Percentiles rank a stretch among this genome's conserved stretches.
Conservation (phyloP, 805 yeast species). For the Cyberlindnera subsufficiens region DNA sequence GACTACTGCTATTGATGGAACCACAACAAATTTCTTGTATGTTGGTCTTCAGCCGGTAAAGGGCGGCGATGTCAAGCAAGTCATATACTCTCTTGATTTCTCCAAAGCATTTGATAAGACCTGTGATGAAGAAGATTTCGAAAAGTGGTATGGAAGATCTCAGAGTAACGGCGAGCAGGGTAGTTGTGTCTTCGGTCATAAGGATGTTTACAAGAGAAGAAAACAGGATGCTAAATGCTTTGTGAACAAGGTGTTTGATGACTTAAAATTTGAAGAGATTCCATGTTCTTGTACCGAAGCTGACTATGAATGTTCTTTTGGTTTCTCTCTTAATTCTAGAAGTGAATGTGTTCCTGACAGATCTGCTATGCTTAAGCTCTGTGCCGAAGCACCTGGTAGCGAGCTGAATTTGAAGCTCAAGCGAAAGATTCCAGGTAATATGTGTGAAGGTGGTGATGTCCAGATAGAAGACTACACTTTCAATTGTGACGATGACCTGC, state of each 20-base stretch:
- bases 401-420: slow-evolving; percentile 10
- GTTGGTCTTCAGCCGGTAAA: slow-evolving; percentile 31
- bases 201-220: slow-evolving; percentile 58
- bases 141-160: slow-evolving; percentile 53
- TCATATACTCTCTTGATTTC: slow-evolving; percentile 45
- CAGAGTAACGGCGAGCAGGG: slow-evolving; percentile 24
- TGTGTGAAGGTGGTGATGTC: slow-evolving; percentile 13
- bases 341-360: slow-evolving; percentile 45
- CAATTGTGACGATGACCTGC: slow-evolving; percentile 16
- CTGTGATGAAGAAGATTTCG: slow-evolving; percentile 48
- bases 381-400: slow-evolving; percentile 22
- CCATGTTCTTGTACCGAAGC: slow-evolving; percentile 55
- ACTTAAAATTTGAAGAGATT: slow-evolving; percentile 38
- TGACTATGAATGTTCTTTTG: slow-evolving; percentile 70
- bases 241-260: slow-evolving; percentile 31
- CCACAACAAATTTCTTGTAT: slow-evolving; percentile 57
- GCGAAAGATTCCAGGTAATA: slow-evolving; percentile 19
- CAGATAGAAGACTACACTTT: slow-evolving; percentile 9
- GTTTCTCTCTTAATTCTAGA: slow-evolving; percentile 33
- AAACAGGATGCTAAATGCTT: slow-evolving; percentile 62
- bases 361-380: slow-evolving; percentile 26
- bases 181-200: slow-evolving; percentile 64
- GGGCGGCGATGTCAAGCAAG: slow-evolving; percentile 4
- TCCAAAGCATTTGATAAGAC: slow-evolving; percentile 44
- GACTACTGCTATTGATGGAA: slow-evolving; percentile 64